A percentile compares a stretch with the other conserved stretches of the same genome.
Conservation (phyloP, 2,329 filamentous ascomycete genomes). For the Fusarium luffae region DNA sequence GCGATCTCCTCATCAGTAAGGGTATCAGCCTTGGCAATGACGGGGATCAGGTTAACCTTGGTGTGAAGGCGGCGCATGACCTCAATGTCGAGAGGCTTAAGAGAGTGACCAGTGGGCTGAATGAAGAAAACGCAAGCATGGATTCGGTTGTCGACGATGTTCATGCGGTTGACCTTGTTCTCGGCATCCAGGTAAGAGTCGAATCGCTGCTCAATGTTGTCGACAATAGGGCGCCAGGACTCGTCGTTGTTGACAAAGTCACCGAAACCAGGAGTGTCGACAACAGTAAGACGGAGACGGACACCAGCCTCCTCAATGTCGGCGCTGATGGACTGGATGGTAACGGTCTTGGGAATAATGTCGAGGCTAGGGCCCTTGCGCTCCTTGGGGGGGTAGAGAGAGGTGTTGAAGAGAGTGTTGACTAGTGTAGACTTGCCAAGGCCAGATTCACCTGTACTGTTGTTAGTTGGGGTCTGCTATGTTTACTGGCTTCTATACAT, state of each 20-base stretch:
- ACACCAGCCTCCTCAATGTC: constrained; percentile 99
- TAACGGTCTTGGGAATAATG: constrained; percentile 97
- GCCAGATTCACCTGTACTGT: constrained; percentile 87
- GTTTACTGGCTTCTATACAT: constrained; percentile 52
- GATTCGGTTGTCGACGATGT: constrained; percentile 99
- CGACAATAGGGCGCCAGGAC: constrained; percentile 98
- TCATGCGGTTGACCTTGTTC: constrained; percentile 99
- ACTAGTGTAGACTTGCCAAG: constrained; percentile 99
- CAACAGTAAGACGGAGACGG: constrained; percentile 93
- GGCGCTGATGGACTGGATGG: constrained; percentile 93
- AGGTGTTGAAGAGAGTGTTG: constrained; percentile 99
- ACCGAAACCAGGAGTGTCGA: constrained; percentile 97
- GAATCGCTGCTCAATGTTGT: constrained; percentile 99
- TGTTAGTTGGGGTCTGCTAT: neutral
- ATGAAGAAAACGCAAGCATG: constrained; percentile 99
- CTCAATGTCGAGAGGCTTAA: constrained; percentile 98
- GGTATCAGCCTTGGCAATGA: constrained; percentile 98
- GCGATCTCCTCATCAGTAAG: constrained; percentile 96
- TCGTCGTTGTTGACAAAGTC: constrained; percentile 99
- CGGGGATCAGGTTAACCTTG: constrained; percentile 99
- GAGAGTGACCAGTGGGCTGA: constrained; percentile 95
- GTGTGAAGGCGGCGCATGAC: constrained; percentile 99
- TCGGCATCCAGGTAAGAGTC: constrained; percentile 98
- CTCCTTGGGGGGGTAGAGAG: constrained; percentile 97
- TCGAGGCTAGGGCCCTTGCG: constrained; percentile 97